A percentile compares a stretch with the other conserved stretches of the same genome.
Evolutionary conservation across 1,284 basidiomycete species (phyloP).

Genomic region (Sporisorium exsertum): DNA sequence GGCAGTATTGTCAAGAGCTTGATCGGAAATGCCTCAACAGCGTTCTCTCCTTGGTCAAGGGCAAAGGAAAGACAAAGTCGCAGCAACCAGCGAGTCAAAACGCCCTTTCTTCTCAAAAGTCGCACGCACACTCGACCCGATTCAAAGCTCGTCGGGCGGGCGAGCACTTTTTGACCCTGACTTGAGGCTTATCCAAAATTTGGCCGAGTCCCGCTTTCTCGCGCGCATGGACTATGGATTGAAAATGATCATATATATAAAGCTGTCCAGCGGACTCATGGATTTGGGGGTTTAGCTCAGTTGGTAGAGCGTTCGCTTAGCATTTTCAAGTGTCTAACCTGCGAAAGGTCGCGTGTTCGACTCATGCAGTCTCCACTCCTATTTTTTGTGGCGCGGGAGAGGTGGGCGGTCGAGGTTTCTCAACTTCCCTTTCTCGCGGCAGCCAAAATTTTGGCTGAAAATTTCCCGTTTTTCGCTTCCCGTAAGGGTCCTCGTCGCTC

Average conservation of each 20-base stretch:
- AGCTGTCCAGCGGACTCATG: too few species aligned
- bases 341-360: constrained; percentile 60
- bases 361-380: constrained; percentile 55
- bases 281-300: constrained; percentile 53
- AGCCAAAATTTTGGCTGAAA: neutral
- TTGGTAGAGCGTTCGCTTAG: constrained; percentile 60
- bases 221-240: too few species aligned
- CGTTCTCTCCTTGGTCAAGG: neutral
- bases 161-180: constrained; percentile 11
- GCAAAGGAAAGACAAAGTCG: neutral
- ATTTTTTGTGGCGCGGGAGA: constrained; percentile 1
- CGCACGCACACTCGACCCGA: constrained; percentile 6
- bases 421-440: neutral
- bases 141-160: neutral
- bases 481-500: constrained; percentile 4
- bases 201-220: constrained; percentile 18
- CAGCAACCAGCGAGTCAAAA: neutral
- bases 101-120: constrained; percentile 14
- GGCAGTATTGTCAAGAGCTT: neutral
- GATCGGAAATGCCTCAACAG: neutral
- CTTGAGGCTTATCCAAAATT: constrained; percentile 2
- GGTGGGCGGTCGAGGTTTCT: neutral
- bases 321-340: constrained; percentile 35
- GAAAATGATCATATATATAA: too few species aligned
- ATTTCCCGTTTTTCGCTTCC: neutral